Conservation (phyloP, 2,329 filamentous ascomycete genomes). For the Akanthomyces uredinophilus region DNA sequence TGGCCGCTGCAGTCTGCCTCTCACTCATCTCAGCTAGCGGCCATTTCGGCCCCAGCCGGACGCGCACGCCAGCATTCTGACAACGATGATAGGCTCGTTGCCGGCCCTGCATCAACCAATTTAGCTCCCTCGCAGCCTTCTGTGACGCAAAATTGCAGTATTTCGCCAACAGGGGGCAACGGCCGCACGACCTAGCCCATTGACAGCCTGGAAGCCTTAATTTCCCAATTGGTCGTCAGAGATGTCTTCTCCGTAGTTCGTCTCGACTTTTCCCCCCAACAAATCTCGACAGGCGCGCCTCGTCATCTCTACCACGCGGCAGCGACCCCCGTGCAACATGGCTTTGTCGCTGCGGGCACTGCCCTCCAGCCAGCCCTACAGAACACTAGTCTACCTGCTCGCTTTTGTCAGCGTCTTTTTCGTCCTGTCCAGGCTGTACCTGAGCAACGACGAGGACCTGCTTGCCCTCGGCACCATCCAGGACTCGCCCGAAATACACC, state of each 20-base stretch:
- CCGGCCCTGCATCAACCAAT: no score
- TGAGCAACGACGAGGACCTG: background rate
- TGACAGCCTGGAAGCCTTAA: background rate
- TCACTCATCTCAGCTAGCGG: background rate
- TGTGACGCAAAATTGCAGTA: background rate
- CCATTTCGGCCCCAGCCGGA: no score
- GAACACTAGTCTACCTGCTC: background rate
- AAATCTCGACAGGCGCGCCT: background rate
- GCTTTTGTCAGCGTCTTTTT: background rate
- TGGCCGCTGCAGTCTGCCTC: background rate
- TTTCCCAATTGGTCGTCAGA: background rate
- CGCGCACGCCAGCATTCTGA: no score
- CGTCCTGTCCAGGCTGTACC: slow-evolving; percentile 3
- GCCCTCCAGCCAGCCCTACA: slow-evolving; percentile 4
- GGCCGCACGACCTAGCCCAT: background rate
- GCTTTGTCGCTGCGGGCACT: background rate
- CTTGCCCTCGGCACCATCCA: slow-evolving; percentile 9
- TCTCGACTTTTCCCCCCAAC: background rate
- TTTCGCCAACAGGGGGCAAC: background rate
- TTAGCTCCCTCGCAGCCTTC: background rate
- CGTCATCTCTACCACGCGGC: background rate
- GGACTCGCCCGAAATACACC: slow-evolving; percentile 5
- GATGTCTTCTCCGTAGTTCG: background rate
- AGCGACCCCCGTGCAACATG: background rate
- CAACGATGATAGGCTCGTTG: no score